Evolutionary conservation across 345 rosid species (phyloP).

Genomic region (Gossypium thurberi): DNA sequence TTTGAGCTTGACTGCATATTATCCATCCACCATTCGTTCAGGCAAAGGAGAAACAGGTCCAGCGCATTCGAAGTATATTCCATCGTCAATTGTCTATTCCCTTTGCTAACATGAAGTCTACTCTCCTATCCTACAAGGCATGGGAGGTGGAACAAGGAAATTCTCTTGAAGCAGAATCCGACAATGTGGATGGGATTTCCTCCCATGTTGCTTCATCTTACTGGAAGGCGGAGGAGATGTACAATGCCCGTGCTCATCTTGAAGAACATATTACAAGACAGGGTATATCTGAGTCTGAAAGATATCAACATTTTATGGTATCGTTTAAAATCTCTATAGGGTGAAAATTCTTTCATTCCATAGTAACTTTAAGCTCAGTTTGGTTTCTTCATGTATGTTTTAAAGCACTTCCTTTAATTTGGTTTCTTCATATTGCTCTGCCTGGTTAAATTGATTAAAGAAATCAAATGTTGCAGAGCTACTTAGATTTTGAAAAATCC

Average conservation of each 20-base stretch:
- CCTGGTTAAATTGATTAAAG: neutral
- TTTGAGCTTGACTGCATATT: neutral
- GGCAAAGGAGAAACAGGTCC: slow-evolving; percentile 66
- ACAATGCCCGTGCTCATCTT: slow-evolving; percentile 53
- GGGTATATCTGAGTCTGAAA: slow-evolving; percentile 55
- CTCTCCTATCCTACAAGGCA: slow-evolving; percentile 61
- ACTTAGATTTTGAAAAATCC: slow-evolving; percentile 74
- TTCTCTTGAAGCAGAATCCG: slow-evolving; percentile 46
- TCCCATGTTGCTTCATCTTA: slow-evolving; percentile 62
- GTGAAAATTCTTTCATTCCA: neutral
- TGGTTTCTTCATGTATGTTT: slow-evolving; percentile 8
- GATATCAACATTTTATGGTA: slow-evolving; percentile 71
- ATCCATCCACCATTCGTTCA: slow-evolving; percentile 16
- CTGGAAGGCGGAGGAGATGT: slow-evolving; percentile 67
- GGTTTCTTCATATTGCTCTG: neutral
- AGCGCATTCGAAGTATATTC: slow-evolving; percentile 57
- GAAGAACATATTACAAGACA: slow-evolving; percentile 59
- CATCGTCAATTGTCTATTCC: slow-evolving; percentile 83
- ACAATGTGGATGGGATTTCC: slow-evolving; percentile 45
- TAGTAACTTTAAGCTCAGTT: neutral
- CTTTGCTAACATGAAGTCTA: slow-evolving; percentile 41
- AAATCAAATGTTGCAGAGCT: slow-evolving; percentile 40
- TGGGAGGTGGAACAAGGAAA: slow-evolving; percentile 84
- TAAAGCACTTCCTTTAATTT: neutral
- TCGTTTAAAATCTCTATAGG: neutral